These are phyloP conservation scores for Phytopythium ostracodes DNA, from an alignment of 352 stramenopile species.

Conservation along the genomic window DNA sequence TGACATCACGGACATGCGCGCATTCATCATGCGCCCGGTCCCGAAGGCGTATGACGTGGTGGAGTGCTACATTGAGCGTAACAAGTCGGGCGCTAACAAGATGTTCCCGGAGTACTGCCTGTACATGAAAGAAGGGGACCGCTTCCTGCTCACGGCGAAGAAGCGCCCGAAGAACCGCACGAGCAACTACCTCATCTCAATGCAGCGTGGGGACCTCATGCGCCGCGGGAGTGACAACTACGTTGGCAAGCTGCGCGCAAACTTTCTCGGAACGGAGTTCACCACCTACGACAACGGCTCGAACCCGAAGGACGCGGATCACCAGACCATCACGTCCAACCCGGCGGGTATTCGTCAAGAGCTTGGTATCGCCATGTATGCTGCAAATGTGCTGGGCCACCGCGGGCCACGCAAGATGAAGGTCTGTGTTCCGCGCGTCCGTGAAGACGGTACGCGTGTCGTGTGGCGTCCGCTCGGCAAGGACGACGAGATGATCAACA, in stretches of 20 bases:
- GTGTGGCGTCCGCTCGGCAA: slow-evolving; percentile 75
- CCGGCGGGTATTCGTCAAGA: slow-evolving; percentile 84
- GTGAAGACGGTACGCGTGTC: slow-evolving; percentile 78
- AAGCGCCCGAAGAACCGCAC: slow-evolving; percentile 96
- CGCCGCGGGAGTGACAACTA: slow-evolving; percentile 90
- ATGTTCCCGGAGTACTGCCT: slow-evolving; percentile 92
- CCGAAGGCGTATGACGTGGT: slow-evolving; percentile 88
- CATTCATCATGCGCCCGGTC: slow-evolving; percentile 75
- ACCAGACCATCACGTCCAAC: slow-evolving; percentile 78
- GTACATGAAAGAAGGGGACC: slow-evolving; percentile 93
- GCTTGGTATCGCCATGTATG: slow-evolving; percentile 92
- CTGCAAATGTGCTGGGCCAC: slow-evolving; percentile 90
- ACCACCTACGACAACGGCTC: slow-evolving; percentile 93
- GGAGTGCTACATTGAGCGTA: slow-evolving; percentile 94
- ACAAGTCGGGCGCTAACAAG: slow-evolving; percentile 90
- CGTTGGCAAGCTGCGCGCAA: slow-evolving; percentile 94
- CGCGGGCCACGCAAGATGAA: slow-evolving; percentile 97
- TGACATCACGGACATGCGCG: slow-evolving; percentile 78
- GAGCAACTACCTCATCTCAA: slow-evolving; percentile 96
- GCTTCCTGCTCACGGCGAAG: slow-evolving; percentile 96
- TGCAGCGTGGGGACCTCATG: slow-evolving; percentile 91
- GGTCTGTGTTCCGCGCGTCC: slow-evolving; percentile 87
- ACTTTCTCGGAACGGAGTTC: slow-evolving; percentile 98
- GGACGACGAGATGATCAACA: slow-evolving; percentile 90
- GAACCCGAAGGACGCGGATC: slow-evolving; percentile 89